phyloP scores from a whole-genome alignment of 2,329 filamentous ascomycete species.

The Pyrenochaeta sp. region DNA sequence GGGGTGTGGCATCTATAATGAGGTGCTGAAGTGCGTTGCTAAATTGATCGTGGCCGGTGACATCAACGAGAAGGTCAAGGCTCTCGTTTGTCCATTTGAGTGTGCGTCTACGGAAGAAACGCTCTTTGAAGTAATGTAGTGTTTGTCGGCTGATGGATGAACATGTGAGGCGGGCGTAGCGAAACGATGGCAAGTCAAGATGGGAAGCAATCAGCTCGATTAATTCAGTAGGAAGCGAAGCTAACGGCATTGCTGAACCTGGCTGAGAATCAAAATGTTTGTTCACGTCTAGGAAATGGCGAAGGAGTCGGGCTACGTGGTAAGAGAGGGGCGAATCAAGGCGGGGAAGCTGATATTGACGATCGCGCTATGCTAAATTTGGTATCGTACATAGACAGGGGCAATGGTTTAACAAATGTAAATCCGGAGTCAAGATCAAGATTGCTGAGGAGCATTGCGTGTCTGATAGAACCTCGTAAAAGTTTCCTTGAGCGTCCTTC shows the following conservation, averaged over 20 bases:
- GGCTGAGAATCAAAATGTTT: background rate
- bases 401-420: background rate
- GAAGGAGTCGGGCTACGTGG: background rate
- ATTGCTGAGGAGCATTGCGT: background rate
- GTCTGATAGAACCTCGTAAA: background rate
- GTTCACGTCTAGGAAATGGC: background rate
- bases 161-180: slow-evolving; percentile 30
- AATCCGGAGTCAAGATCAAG: background rate
- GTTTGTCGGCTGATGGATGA: slow-evolving; percentile 23
- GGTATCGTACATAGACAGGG: slow-evolving; percentile 3
- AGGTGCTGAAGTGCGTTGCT: slow-evolving; percentile 27
- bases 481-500: background rate
- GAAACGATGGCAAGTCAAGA: slow-evolving; percentile 24
- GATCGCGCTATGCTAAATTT: slow-evolving; percentile 14
- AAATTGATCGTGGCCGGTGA: slow-evolving; percentile 25
- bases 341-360: slow-evolving; percentile 5
- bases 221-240: slow-evolving; percentile 31
- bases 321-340: background rate
- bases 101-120: slow-evolving; percentile 30
- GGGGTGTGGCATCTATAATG: slow-evolving; percentile 38
- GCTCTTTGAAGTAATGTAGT: slow-evolving; percentile 27
- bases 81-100: slow-evolving; percentile 27
- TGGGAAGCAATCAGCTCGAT: slow-evolving; percentile 29
- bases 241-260: slow-evolving; percentile 16
- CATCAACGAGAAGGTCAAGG: slow-evolving; percentile 22